Evolutionary conservation across 2,329 filamentous ascomycete species (phyloP).

Genomic region (Beauveria sp.): DNA sequence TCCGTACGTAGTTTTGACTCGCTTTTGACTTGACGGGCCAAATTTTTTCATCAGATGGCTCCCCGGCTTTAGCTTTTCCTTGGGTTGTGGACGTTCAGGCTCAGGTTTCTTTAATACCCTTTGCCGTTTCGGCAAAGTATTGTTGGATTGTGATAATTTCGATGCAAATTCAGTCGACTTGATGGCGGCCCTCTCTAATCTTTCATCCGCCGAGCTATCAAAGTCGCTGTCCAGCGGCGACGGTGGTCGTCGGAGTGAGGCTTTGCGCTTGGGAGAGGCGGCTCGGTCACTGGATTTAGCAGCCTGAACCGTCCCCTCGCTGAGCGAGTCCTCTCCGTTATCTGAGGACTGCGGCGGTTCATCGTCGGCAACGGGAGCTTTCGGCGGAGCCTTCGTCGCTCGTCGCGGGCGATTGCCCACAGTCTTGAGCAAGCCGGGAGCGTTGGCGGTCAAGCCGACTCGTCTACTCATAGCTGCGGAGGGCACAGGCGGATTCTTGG

Average conservation of each 20-base stretch:
- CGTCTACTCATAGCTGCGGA: constrained; percentile 3
- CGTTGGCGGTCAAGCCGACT: constrained; percentile 18
- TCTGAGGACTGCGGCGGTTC: constrained; percentile 24
- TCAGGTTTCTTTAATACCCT: background rate
- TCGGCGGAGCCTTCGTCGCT: constrained; percentile 14
- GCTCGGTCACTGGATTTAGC: background rate
- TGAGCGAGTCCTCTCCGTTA: constrained; percentile 17
- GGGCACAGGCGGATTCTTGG: too few species aligned
- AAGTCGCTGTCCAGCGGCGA: constrained; percentile 10
- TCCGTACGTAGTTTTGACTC: constrained; percentile 20
- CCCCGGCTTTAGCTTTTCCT: constrained; percentile 13
- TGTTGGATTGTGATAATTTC: background rate
- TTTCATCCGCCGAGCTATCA: constrained; percentile 22
- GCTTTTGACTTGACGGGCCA: constrained; percentile 19
- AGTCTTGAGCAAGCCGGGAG: constrained; percentile 16
- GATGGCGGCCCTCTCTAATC: constrained; percentile 23
- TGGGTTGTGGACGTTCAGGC: background rate
- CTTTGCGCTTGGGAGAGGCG: background rate
- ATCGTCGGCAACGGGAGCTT: background rate
- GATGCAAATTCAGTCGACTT: constrained; percentile 24
- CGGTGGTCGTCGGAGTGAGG: background rate
- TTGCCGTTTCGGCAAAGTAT: background rate
- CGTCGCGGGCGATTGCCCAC: constrained; percentile 11
- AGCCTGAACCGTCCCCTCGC: constrained; percentile 5
- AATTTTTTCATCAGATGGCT: constrained; percentile 18